A percentile compares a stretch with the other conserved stretches of the same genome.
Conservation (phyloP, 345 rosid genomes). For the Pistacia atlantica region DNA sequence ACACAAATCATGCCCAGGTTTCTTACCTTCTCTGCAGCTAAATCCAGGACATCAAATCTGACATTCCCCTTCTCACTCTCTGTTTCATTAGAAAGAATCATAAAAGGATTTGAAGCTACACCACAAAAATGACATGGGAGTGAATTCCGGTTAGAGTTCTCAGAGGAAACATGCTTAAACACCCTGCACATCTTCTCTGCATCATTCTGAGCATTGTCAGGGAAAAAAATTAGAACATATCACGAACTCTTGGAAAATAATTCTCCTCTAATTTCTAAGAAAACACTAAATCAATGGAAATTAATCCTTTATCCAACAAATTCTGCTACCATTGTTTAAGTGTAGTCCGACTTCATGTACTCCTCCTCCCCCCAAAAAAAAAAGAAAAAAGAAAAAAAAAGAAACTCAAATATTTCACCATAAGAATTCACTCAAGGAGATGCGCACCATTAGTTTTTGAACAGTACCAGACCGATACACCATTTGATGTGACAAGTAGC, state of each 20-base stretch:
- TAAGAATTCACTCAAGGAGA: slow-evolving; percentile 16
- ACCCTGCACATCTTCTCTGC: slow-evolving; percentile 64
- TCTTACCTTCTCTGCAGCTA: slow-evolving; percentile 59
- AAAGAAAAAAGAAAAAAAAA: no score
- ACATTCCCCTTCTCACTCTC: slow-evolving; percentile 30
- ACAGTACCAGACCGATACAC: slow-evolving; percentile 61
- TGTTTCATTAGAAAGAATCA: slow-evolving; percentile 46
- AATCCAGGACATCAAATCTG: slow-evolving; percentile 39
- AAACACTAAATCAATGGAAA: not conserved
- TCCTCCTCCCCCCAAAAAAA: no score
- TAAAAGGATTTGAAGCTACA: slow-evolving; percentile 55
- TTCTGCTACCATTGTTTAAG: not conserved
- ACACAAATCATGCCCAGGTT: slow-evolving; percentile 21
- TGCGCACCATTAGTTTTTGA: slow-evolving; percentile 73
- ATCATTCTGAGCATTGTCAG: slow-evolving; percentile 48
- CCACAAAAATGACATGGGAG: slow-evolving; percentile 55
- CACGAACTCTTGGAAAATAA: not conserved
- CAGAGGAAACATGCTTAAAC: slow-evolving; percentile 48
- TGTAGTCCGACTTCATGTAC: not conserved
- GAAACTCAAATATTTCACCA: not conserved
- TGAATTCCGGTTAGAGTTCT: slow-evolving; percentile 35
- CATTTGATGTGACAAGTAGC: slow-evolving; percentile 88
- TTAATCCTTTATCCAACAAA: not conserved
- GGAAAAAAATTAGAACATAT: not conserved
- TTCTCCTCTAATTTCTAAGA: not conserved